Conservation (phyloP, 495 filamentous ascomycete genomes). For the Aspergillus heteromorphus region DNA sequence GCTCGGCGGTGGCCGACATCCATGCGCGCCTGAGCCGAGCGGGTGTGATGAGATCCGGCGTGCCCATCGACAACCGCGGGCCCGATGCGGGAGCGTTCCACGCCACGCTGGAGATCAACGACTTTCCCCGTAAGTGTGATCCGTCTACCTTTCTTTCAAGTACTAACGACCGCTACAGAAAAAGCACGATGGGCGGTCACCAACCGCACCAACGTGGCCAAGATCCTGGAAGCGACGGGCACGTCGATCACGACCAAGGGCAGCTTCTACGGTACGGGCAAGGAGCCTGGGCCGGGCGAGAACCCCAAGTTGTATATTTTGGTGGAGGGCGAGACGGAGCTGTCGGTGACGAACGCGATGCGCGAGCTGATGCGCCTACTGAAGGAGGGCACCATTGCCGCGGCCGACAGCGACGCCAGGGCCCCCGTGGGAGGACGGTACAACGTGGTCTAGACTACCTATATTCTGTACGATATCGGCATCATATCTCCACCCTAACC, state of each 20-base stretch:
- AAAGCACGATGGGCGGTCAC: slow-evolving; percentile 99
- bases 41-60: slow-evolving; percentile 79
- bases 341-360: slow-evolving; percentile 88
- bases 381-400: slow-evolving; percentile 88
- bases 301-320: slow-evolving; percentile 93
- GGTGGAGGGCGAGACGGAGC: slow-evolving; percentile 93
- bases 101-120: slow-evolving; percentile 96
- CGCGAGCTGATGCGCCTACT: slow-evolving; percentile 80
- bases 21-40: slow-evolving; percentile 80
- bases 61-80: slow-evolving; percentile 97
- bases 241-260: slow-evolving; percentile 98
- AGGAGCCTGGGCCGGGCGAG: slow-evolving; percentile 65
- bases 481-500: slow-evolving; percentile 11
- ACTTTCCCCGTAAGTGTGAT: slow-evolving; percentile 75
- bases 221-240: slow-evolving; percentile 91
- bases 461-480: slow-evolving; percentile 4
- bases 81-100: slow-evolving; percentile 97
- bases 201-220: slow-evolving; percentile 96
- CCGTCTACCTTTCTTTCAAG: neutral
- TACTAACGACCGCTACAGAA: slow-evolving; percentile 46
- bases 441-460: slow-evolving; percentile 62
- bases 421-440: slow-evolving; percentile 82
- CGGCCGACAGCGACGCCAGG: slow-evolving; percentile 75
- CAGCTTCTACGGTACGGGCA: slow-evolving; percentile 77
- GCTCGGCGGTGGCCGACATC: slow-evolving; percentile 78